Base-by-base conservation (phyloP, 228 moss, liverwort and hornwort genomes). In the Sphagnum magellanicum region DNA sequence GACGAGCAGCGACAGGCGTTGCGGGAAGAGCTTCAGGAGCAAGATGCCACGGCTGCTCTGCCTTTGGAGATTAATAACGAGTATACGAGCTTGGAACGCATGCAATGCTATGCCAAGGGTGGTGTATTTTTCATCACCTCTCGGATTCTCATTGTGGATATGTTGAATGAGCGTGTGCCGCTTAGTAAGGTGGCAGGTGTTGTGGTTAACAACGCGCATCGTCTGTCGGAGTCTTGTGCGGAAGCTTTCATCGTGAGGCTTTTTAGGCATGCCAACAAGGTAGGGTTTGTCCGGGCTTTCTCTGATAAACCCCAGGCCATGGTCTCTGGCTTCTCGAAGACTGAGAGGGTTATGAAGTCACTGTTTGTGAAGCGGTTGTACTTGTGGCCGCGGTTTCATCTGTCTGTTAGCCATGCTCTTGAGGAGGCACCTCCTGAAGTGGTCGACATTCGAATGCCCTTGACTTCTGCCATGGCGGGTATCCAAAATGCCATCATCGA, bases 161-260 rank as follows among this genome's bases (percentile, higher is more conserved):
- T 98, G 89, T 80, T 98, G 61, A 98, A 94, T 75, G 98, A 94
- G 59, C 89, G 94, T 63, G 98, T 98, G 63, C 94, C 98, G 5
- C 79, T 98, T 6, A 60, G 75, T 11, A 90, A 84, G 67, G 80
- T 98, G 16, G 79, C 92, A 7, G 98, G 98, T 61, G 92, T 98
- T 49, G 63, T 94, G 0, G 89, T 98, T 7, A 77, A 81, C 65
- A 98, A 98, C 68, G 92, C 94, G 64, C 98, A 98, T 65, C 83
- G 87, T 63, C 64, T 98, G 67, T 87, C 81, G 12, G 98, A 98
- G 71, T 87, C 98, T 5, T 98, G 94, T 67, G 89, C 98, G 15
- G 98, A 98, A 73, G 94, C 94, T 12, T 98, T 94, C 70, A 92
- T 98, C 70, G 83, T 94, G 51, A 82, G 98, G 80, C 83, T 98